Evolutionary conservation across 2,329 filamentous ascomycete genomes (phyloP), one percentile per base, ranked within the genome.

Genomic region (Paraphoma chrysanthemicola): DNA sequence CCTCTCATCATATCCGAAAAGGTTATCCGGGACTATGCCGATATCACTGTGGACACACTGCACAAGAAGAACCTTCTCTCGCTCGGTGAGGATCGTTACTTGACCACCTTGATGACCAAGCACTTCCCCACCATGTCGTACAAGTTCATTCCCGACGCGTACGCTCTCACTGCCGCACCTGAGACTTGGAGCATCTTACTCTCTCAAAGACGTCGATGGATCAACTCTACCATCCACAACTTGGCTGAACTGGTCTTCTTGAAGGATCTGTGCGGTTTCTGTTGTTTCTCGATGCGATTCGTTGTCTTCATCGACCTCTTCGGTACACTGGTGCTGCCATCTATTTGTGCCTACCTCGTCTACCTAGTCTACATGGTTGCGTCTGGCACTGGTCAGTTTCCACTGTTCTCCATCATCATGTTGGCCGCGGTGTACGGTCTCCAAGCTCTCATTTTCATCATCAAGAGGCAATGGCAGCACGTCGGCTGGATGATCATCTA

Each of bases 401-500:
- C 94, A 0, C 73, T 91, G 52, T 90, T 97, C 66, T 96, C 95
- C 0, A 88, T 99, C 63, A 84, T 91, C 72, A 94, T 99, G 84
- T 79, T 99, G 74, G 93, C 89, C 18, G 92, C 87, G 56, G 92
- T 97, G 14, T 99, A 99, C 71, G 95, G 95, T 84, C 87, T 99
- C 3, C 95, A 99, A 74, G 93, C 93, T 2, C 80, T 98, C 58
- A 96, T 99, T 71, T 99, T 99, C 81, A 93, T 98, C 67, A 83
- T 98, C 69, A 97, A 97, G 82, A 86, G 95, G 50, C 92, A 98
- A 78, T 99, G 95, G 95, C 93, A 99, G 76, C 94, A 98, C 74
- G 87, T 99, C 59, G 95, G 95, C 66, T 99, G 95, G 95, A 98
- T 99, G 93, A 90, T 99, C 64, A 98, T 99, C 74, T 99, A 99